A percentile compares a stretch with the other conserved stretches of the same genome.
phyloP scores from a whole-genome alignment of 2,329 filamentous ascomycete species.

The Clarireedia monteithiana region DNA sequence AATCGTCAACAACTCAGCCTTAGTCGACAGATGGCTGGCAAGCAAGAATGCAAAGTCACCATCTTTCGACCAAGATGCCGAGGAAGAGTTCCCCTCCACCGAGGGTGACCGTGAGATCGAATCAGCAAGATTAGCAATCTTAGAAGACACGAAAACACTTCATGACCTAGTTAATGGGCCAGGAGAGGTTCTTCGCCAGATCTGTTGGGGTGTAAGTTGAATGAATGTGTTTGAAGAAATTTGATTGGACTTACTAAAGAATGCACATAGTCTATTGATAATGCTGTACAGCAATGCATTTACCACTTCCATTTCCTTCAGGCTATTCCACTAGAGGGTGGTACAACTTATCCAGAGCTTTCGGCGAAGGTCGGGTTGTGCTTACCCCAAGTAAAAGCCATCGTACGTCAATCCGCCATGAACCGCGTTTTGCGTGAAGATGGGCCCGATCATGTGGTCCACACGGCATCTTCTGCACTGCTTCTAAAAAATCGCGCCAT shows the following conservation, averaged over 20 bases:
- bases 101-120: neutral
- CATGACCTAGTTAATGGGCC: neutral
- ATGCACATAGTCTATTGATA: neutral
- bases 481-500: neutral
- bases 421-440: neutral
- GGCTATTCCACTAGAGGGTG: conserved; percentile 1
- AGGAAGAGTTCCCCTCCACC: neutral
- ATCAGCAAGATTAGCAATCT: neutral
- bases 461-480: neutral
- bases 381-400: neutral
- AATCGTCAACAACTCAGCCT: neutral
- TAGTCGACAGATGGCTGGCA: neutral
- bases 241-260: neutral
- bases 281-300: neutral
- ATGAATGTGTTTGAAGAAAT: too few relatives aligned
- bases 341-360: neutral
- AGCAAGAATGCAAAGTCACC: neutral
- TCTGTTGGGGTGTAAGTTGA: conserved; percentile 1
- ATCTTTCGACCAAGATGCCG: neutral
- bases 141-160: neutral
- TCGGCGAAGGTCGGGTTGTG: neutral
- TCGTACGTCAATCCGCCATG: neutral
- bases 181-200: neutral
- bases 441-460: neutral
- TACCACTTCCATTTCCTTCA: conserved; percentile 1